Base-by-base conservation (phyloP, 2,329 filamentous ascomycete genomes). In the Neodidymelliopsis sp. region DNA sequence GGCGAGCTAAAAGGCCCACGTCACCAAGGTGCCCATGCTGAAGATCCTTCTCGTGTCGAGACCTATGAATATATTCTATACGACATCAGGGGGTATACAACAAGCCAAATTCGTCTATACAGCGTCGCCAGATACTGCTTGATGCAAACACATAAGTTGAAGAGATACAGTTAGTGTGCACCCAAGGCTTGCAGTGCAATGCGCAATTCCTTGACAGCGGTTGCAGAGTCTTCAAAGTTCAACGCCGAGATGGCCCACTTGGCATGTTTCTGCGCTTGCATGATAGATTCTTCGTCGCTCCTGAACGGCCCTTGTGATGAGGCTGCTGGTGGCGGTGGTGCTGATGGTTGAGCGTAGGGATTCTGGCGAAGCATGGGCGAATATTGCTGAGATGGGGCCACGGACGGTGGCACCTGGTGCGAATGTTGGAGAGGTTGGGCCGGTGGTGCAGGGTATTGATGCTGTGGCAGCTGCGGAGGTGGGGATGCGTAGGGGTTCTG, bases 201-300 rank as follows among this genome's bases (percentile, higher is more conserved):
- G 41, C 84, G 84, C 54, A 99, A 72, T 68, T 99, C 92, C 65
- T 87, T 86, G 4, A 97, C 86, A 0, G 94, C 94, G 0, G 94
- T 99, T 1, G 87, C 81, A 2, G 96, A 89, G 70, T 99, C 94
- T 61, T 99, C 94, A 73, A 99, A 99, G 64, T 97, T 96, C 36
- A 99, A 76, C 0, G 94, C 94, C 9, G 92, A 97, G 30, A 97
- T 96, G 0, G 94, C 94, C 90, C 91, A 99, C 65, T 91, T 91
- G 2, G 93, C 92, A 75, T 97, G 94, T 70, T 97, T 99, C 71
- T 96, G 91, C 4, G 94, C 93, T 62, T 86, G 83, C 25, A 84
- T 78, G 25, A 97, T 87, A 0, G 88, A 80, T 50, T 81, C 77
- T 57, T 91, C 87, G 56, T 96, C 90, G 9, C 74, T 78, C 4